Base-by-base conservation (phyloP, 768 basidiomycete species). In the Boletus insuetus region DNA sequence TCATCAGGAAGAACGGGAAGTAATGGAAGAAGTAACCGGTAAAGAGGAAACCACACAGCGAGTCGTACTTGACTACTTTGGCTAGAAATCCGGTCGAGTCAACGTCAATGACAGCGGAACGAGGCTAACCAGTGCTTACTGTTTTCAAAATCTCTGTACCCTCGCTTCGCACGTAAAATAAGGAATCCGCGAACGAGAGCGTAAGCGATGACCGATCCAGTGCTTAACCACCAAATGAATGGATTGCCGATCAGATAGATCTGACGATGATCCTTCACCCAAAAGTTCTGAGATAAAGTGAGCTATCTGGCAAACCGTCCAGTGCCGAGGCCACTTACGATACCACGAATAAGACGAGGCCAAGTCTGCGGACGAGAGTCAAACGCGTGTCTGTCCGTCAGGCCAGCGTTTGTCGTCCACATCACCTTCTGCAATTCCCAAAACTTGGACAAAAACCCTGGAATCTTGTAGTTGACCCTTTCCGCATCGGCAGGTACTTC, bases 241-340 rank as follows among this genome's bases (percentile, higher is more conserved):
- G 95, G 93, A 68, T 98, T 99, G 3, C 97, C 97, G 20, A 97
- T 79, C 42, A 98, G 82, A 70, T 99, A 99, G 56, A 99, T 89
- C 65, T 99, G 97, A 42, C 83, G 82, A 67, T 98, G 89, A 58
- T 98, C 92, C 72, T 94, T 94, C 42, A 97, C 93, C 97, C 97
- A 98, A 75, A 98, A 98, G 73, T 95, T 97, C 94, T 94, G 60
- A 38, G 37, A 38, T 50, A 20, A 29, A 34, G 26, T 55, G 11
- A 63, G 57, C 20, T 59, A 55, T 56, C 34, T 44, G 8, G 16
- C 3, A 4, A 3, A 13, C 22, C 50, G 0, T 6, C 22, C 16
- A 29, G 3, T 9, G 6, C 16, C 26, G 46, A 40, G 24, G 24
- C 14, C 8, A 79, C 92, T 78, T 64, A 98, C 94, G 65, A 98